Evolutionary conservation across 2,329 filamentous ascomycete species (phyloP).

Genomic region (Pseudocercospora ulei): DNA sequence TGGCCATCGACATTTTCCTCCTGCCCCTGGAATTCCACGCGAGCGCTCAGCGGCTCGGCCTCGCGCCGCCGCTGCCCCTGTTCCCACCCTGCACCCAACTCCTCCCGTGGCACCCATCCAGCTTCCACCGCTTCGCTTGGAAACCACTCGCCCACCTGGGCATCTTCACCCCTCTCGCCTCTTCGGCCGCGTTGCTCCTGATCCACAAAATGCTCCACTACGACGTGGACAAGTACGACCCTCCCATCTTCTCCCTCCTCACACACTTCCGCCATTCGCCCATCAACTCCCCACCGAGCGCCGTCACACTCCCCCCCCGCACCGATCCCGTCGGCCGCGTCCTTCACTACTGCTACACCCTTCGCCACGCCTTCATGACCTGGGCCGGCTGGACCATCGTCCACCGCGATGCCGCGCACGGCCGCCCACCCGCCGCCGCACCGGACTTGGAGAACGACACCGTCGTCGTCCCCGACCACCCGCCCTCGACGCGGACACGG

Average conservation of each 20-base stretch:
- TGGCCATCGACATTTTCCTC: slow-evolving; percentile 23
- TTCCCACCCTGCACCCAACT: slow-evolving; percentile 21
- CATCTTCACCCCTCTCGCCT: slow-evolving; percentile 13
- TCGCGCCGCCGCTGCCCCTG: slow-evolving; percentile 24
- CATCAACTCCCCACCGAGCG: slow-evolving; percentile 18
- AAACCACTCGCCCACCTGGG: slow-evolving; percentile 11
- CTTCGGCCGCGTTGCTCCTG: slow-evolving; percentile 20
- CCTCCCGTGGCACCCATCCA: slow-evolving; percentile 15
- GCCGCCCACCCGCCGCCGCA: slow-evolving; percentile 1
- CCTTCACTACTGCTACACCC: slow-evolving; percentile 20
- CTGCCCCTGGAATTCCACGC: slow-evolving; percentile 27
- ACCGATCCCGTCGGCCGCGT: slow-evolving; percentile 25
- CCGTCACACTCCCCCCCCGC: background rate
- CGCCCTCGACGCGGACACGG: background rate
- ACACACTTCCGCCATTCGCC: slow-evolving; percentile 23
- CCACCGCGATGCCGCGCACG: slow-evolving; percentile 5
- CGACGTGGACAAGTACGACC: slow-evolving; percentile 17
- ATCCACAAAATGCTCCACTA: slow-evolving; percentile 15
- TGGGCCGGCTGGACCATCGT: slow-evolving; percentile 24
- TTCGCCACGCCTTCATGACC: slow-evolving; percentile 18
- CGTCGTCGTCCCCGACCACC: background rate
- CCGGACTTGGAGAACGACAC: slow-evolving; percentile 13
- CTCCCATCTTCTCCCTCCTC: slow-evolving; percentile 20
- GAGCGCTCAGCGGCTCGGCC: slow-evolving; percentile 23
- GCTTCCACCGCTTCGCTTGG: slow-evolving; percentile 20